These are phyloP conservation scores for Microbotryomycetes sp. DNA, from an alignment of 1,284 basidiomycete genomes.

Conservation along the genomic window DNA sequence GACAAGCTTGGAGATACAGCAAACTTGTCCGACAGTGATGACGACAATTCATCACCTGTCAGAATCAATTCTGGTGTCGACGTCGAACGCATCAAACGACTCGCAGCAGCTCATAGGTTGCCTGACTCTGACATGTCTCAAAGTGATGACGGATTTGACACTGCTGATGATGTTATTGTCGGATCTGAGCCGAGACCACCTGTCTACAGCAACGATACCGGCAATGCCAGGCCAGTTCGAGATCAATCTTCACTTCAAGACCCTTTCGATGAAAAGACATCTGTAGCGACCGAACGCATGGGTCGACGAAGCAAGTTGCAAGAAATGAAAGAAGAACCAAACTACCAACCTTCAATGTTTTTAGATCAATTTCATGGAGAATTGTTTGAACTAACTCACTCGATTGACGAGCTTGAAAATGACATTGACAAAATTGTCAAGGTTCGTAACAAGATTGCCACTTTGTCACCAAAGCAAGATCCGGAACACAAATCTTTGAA, in stretches of 20 bases:
- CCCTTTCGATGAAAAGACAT: too few relatives aligned
- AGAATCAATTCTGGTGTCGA: neutral
- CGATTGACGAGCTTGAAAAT: constrained; percentile 19
- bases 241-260: too few relatives aligned
- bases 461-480: constrained; percentile 16
- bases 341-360: neutral
- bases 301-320: neutral
- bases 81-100: neutral
- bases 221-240: too few relatives aligned
- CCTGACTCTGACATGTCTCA: neutral
- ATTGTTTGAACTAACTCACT: constrained; percentile 18
- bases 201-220: too few relatives aligned
- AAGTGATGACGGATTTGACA: neutral
- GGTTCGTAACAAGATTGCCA: constrained; percentile 19
- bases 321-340: neutral
- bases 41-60: neutral
- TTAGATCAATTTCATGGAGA: neutral
- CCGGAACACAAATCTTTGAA: constrained; percentile 16
- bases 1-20: too few relatives aligned
- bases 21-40: too few relatives aligned
- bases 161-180: too few relatives aligned
- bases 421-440: constrained; percentile 20
- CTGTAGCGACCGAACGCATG: too few relatives aligned
- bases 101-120: neutral
- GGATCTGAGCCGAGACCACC: too few relatives aligned